Base-by-base conservation (phyloP, 108 stramenopile species). In the Pseudonitzschia delicatissima region DNA sequence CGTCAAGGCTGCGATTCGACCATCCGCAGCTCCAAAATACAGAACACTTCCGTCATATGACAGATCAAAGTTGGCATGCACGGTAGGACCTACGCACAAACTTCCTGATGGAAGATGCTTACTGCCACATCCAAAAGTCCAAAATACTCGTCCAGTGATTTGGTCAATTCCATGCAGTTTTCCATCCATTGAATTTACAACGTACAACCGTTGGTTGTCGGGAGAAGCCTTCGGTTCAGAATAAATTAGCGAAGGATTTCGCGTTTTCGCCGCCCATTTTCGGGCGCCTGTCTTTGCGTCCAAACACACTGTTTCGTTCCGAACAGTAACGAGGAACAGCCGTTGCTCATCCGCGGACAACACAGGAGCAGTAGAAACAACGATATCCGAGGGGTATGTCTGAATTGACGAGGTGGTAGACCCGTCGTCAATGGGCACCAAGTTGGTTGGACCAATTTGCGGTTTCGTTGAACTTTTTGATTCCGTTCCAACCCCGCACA, bases 401-500 rank as follows among this genome's bases (percentile, higher is more conserved):
- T 18, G 34, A 37, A 37, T 23, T 42, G 42, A 40, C 37, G 39
- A 5, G 20, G 37, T 27, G 15, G 60, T 21, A n/a, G n/a, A n/a
- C 11, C 26, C 40, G 17, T 21, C 4, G n/a, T 37, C 20, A 9
- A 28, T 36, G 9, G 40, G 42, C 5, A 61, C 31, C 29, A 65
- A 48, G n/a, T 37, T 52, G 51, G 2, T n/a, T 28, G 6, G 61
- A 26, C 73, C 73, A 74, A 32, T 57, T 37, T 23, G 73, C 73
- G 7, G 61, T 33, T 25, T 27, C 32, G 21, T 74, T 58, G 50
- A 63, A 74, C 6, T 17, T 17, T 5, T 36, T 26, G 12, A 55
- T 15, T 5, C 61, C 67, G 15, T 33, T 55, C 73, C 73, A 74
- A 44, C 67, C 73, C 23, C 73, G 59, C 13, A 74, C 26, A 21